Evolutionary conservation across 2,329 filamentous ascomycete genomes (phyloP).

Genomic region (Madurella fahalii): DNA sequence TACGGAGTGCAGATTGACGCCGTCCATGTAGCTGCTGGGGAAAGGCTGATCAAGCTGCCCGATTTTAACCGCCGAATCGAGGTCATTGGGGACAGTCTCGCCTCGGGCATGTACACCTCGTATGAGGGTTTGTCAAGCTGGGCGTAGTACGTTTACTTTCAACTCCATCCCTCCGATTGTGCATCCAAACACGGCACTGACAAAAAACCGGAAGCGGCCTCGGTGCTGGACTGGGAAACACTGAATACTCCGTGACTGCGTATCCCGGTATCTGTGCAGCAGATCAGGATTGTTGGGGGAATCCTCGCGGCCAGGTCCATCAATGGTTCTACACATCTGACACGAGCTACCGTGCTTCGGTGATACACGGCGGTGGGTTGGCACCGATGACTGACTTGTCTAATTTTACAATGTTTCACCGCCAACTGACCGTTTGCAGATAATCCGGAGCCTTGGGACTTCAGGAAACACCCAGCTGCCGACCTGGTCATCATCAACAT

Average conservation of each 20-base stretch:
- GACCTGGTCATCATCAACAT: conserved; percentile 46
- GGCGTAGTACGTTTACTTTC: conserved; percentile 36
- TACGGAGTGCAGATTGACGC: conserved; percentile 54
- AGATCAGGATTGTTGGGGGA: conserved; percentile 54
- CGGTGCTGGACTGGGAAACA: conserved; percentile 52
- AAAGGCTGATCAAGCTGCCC: conserved; percentile 42
- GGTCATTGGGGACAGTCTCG: conserved; percentile 47
- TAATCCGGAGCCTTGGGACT: conserved; percentile 43
- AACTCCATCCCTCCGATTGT: not conserved
- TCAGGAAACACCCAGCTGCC: conserved; percentile 38
- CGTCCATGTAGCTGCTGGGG: conserved; percentile 45
- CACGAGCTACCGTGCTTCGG: conserved; percentile 43
- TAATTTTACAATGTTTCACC: not conserved
- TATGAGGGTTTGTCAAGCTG: conserved; percentile 56
- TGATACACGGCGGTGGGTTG: conserved; percentile 41
- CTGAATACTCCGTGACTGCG: conserved; percentile 55
- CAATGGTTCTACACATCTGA: conserved; percentile 58
- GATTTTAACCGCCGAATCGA: conserved; percentile 37
- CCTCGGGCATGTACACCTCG: conserved; percentile 53
- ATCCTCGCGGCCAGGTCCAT: conserved; percentile 45
- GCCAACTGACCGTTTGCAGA: conserved; percentile 23
- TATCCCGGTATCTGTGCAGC: conserved; percentile 56
- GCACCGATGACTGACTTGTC: not conserved
- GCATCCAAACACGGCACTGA: not conserved
- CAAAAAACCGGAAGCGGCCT: conserved; percentile 35